Percentiles rank a stretch among this genome's conserved stretches.
Evolutionary conservation across 305 asterid genomes (phyloP).

Genomic region (Salvia sclarea): DNA sequence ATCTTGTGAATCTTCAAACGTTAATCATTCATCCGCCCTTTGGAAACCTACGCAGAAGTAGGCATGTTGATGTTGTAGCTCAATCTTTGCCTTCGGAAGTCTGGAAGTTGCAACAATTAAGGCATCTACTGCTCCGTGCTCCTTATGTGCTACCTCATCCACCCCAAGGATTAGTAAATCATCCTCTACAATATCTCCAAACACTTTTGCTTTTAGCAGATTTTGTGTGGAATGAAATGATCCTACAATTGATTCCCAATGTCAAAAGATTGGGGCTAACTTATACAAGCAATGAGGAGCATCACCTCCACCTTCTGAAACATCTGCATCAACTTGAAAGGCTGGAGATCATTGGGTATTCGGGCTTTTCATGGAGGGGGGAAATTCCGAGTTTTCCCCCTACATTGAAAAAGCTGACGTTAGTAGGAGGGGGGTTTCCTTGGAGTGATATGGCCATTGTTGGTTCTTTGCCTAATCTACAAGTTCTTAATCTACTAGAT

Average conservation of each 20-base stretch:
- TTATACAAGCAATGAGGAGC: background rate
- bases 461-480: slow-evolving; percentile 25
- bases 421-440: background rate
- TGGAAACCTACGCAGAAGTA: background rate
- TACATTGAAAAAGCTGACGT: background rate
- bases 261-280: background rate
- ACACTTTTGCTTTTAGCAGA: no score
- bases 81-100: no score
- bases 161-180: no score
- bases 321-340: background rate
- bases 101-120: no score
- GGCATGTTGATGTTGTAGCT: background rate
- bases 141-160: no score
- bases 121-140: no score
- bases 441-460: background rate
- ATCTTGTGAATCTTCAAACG: slow-evolving; percentile 5
- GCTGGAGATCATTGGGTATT: slow-evolving; percentile 6
- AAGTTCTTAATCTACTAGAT: slow-evolving; percentile 13
- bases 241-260: no score
- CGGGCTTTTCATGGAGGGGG: background rate
- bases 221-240: no score
- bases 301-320: slow-evolving; percentile 24
- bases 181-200: no score
- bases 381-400: background rate
- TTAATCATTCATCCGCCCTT: background rate